A percentile compares a stretch with the other conserved stretches of the same genome.
phyloP scores from a whole-genome alignment of 208 protist genomes.

The Leishmania amazonensis region DNA sequence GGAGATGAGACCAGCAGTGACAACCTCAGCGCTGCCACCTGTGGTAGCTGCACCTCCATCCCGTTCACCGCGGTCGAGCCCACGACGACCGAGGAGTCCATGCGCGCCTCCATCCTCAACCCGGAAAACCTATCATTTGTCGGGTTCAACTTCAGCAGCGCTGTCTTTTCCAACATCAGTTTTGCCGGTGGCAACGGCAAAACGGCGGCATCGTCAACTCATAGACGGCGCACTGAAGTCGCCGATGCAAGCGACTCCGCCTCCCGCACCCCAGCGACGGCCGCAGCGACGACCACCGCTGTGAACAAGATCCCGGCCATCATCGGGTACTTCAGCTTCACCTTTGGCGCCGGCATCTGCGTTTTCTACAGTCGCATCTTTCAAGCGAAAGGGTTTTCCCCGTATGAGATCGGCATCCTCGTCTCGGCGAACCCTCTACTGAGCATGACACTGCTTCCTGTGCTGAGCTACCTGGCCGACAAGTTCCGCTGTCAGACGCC shows the following conservation, averaged over 20 bases:
- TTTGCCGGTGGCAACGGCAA: slow-evolving; percentile 8
- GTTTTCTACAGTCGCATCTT: slow-evolving; percentile 49
- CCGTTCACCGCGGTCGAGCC: slow-evolving; percentile 8
- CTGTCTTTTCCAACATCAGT: slow-evolving; percentile 14
- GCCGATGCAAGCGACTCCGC: neutral
- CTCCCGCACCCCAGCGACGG: neutral
- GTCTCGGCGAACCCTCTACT: slow-evolving; percentile 32
- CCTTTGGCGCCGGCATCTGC: slow-evolving; percentile 39
- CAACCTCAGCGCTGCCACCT: neutral
- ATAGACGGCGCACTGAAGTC: neutral
- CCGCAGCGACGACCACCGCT: neutral
- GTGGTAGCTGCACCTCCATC: neutral
- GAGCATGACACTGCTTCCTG: slow-evolving; percentile 42
- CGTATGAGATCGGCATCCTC: slow-evolving; percentile 41
- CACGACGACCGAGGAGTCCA: slow-evolving; percentile 5
- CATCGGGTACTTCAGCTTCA: slow-evolving; percentile 49
- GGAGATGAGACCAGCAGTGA: neutral
- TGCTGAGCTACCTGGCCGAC: slow-evolving; percentile 53
- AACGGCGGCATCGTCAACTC: neutral
- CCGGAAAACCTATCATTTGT: slow-evolving; percentile 9
- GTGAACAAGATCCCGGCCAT: slow-evolving; percentile 19
- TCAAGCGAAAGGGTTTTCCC: slow-evolving; percentile 36
- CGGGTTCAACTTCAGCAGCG: slow-evolving; percentile 9
- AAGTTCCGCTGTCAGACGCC: slow-evolving; percentile 37
- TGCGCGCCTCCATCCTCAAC: slow-evolving; percentile 1